Base-by-base conservation (phyloP, 2,329 filamentous ascomycete genomes). In the Colletotrichum sp. region DNA sequence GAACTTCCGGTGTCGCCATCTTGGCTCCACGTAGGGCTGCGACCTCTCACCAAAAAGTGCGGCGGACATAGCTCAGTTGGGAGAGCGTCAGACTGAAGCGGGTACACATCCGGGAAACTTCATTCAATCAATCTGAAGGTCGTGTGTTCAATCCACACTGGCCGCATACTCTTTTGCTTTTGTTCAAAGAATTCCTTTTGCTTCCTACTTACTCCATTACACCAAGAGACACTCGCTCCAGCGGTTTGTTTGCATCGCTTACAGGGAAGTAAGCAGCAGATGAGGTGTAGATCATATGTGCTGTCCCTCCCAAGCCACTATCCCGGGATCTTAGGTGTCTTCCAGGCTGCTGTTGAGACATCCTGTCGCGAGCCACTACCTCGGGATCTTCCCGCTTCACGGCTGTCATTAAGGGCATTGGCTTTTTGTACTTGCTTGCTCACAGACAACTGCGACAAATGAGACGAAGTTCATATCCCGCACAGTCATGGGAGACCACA, bases 121-220 rank as follows among this genome's bases (percentile, higher is more conserved):
- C 44, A 49, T 49, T 49, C 44, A 49, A 49, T 49, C 44, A 49
- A 49, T 49, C 44, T 49, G 44, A 49, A 49, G 44, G 44, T 49
- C 44, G 44, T 49, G 44, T 49, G 44, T 49, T 49, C 44, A 49
- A 49, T 49, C 44, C 44, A 49, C 44, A 49, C 44, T 49, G 44
- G 44, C 44, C 44, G 44, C 44, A 49, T 21, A 3, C 1, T 13
- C 10, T 49, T 49, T 49, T 49, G 18, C 44, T 49, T 49, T 49
- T 21, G n/a, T 4, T 49, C 10, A 21, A 49, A 49, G n/a, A n/a
- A 49, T 21, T 21, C n/a, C 1, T 49, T 49, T 44, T 44, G 39
- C 39, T 44, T 44, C 39, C 16, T 44, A 44, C 15, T 15, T 39
- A 39, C 9, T 39, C 34, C 34, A n/a, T n/a, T n/a, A n/a, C 18